Conservation (phyloP, 1,284 basidiomycete species). For the Marasmius fiardii region DNA sequence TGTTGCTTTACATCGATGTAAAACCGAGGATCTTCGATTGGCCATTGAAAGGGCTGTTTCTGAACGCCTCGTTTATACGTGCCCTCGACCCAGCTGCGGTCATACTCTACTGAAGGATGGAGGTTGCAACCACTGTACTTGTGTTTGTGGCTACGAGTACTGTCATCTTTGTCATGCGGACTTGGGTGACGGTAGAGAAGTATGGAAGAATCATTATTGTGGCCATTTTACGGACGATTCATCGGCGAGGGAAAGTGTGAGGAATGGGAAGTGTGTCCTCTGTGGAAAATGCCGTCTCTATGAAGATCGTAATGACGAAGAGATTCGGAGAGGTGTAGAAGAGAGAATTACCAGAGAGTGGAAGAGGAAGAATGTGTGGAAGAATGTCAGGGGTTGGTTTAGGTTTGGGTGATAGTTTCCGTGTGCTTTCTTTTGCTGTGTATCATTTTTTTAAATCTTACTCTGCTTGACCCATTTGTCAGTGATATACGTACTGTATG, state of each 20-base stretch:
- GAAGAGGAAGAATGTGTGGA: not conserved
- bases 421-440: no score
- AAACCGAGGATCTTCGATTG: constrained; percentile 3
- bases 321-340: constrained; percentile 1
- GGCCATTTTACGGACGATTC: not conserved
- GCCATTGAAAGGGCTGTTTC: constrained; percentile 2
- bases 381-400: constrained; percentile 1
- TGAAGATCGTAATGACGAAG: constrained; percentile 3
- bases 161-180: constrained; percentile 5
- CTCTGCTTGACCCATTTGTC: no score
- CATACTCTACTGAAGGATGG: constrained; percentile 2
- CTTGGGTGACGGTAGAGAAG: not conserved
- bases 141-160: constrained; percentile 4
- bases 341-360: not conserved
- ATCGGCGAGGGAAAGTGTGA: not conserved
- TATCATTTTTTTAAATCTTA: no score
- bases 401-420: not conserved
- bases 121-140: constrained; percentile 8
- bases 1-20: not conserved
- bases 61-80: constrained; percentile 3
- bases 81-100: constrained; percentile 4
- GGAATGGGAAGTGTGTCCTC: not conserved
- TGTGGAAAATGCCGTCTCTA: constrained; percentile 3
- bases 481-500: no score
- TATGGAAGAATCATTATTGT: constrained; percentile 4